Evolutionary conservation across 495 filamentous ascomycete species (phyloP).

Genomic region (Neurospora sp.): DNA sequence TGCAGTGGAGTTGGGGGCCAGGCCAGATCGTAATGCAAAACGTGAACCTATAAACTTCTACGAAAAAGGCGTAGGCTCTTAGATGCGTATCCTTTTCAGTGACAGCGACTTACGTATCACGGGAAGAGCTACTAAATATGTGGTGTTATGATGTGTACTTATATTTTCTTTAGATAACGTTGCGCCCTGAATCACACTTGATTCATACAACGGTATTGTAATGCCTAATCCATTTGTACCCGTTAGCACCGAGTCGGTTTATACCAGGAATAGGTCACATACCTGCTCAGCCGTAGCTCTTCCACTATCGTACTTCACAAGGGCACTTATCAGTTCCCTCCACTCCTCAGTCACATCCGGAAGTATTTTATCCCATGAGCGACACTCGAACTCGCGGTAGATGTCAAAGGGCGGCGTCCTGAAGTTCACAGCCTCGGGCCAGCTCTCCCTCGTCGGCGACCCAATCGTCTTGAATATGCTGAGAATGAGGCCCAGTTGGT

Average conservation of each 20-base stretch:
- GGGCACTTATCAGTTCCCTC: conserved; percentile 8
- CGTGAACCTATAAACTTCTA: background rate
- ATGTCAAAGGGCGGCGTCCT: conserved; percentile 44
- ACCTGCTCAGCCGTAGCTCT: conserved; percentile 12
- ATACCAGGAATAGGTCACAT: background rate
- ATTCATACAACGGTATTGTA: background rate
- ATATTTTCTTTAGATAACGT: background rate
- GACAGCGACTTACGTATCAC: background rate
- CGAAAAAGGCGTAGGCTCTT: background rate
- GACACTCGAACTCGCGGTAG: conserved; percentile 36
- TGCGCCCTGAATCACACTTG: background rate
- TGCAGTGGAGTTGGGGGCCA: background rate
- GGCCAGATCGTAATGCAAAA: background rate
- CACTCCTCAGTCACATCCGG: conserved; percentile 6
- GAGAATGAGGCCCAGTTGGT: conserved; percentile 79
- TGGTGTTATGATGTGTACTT: background rate
- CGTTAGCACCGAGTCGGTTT: background rate
- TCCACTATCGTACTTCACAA: conserved; percentile 9
- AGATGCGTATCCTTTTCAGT: background rate
- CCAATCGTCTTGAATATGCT: conserved; percentile 86
- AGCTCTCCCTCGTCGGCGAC: conserved; percentile 63
- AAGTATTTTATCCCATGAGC: conserved; percentile 11
- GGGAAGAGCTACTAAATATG: background rate
- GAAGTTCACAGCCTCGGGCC: conserved; percentile 53
- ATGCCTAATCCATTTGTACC: background rate